Base-by-base conservation (phyloP, 2,329 filamentous ascomycete species). In the Neofusicoccum umdonicola region DNA sequence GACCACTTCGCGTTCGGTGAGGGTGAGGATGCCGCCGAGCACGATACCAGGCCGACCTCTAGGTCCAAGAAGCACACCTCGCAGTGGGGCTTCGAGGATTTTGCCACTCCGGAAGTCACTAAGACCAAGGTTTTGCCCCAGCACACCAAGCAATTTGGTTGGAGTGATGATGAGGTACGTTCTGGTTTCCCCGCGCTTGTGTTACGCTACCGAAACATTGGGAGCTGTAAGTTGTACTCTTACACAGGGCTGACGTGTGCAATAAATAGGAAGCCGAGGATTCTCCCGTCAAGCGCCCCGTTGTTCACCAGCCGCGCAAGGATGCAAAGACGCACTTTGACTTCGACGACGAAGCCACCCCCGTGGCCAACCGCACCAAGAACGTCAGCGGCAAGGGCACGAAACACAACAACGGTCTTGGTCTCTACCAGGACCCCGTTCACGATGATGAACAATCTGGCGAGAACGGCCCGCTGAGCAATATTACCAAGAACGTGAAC, bases 61-160 rank as follows among this genome's bases (percentile, higher is more conserved):
- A 63, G 65, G 22, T 62, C 70, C 67, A 67, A 71, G 65, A 91
- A 90, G 79, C 88, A 92, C 74, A 81, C 84, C 66, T 88, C 88
- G 68, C 89, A 91, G 67, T 97, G 94, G 93, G 87, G 88, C 56
- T 98, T 98, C 77, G 87, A 92, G 67, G 93, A 97, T 78, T 96
- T 96, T 71, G 81, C 82, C 15, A 97, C 93, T 0, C 94, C 94
- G 0, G 85, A 89, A 68, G 97, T 96, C 82, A 82, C 86, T 54
- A 83, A 85, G 4, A 80, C 83, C 51, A 90, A 89, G 76, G 76
- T 85, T 62, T 85, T 88, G 66, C 81, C 84, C 44, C 87, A 92
- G 72, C 88, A 95, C 67, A 84, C 88, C 66, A 89, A 91, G 63
- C 90, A 95, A 75, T 88, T 88, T 74, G 85, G 83, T 66, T 96